These are phyloP conservation scores for Alnus glutinosa DNA, from an alignment of 306 rosid species.

Conservation along the genomic window DNA sequence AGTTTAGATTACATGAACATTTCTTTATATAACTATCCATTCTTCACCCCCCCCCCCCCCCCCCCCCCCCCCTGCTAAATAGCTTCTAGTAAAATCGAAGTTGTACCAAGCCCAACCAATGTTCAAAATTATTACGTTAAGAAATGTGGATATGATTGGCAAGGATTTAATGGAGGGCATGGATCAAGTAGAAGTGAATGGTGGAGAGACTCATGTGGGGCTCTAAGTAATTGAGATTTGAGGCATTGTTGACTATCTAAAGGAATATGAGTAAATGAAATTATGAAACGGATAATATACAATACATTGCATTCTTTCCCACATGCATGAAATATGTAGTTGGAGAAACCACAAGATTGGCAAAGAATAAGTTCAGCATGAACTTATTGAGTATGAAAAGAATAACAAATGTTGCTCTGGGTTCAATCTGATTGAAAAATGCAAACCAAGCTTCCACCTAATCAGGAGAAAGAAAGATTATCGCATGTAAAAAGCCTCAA, in stretches of 20 bases:
- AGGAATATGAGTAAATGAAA: not conserved
- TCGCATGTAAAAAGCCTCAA: not conserved
- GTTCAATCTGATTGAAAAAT: not conserved
- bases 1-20: not conserved
- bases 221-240: slow-evolving; percentile 5
- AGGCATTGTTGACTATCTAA: slow-evolving; percentile 5
- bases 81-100: too few relatives aligned
- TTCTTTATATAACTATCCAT: slow-evolving; percentile 4
- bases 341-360: not conserved
- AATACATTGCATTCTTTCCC: not conserved
- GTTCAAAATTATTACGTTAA: slow-evolving; percentile 7
- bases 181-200: slow-evolving; percentile 15
- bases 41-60: not conserved
- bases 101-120: slow-evolving; percentile 11
- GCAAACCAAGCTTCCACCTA: not conserved
- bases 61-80: too few relatives aligned
- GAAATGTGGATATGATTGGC: not conserved
- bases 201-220: slow-evolving; percentile 17
- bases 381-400: not conserved
- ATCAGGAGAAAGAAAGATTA: not conserved
- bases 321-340: not conserved
- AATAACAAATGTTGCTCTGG: not conserved
- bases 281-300: not conserved
- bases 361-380: not conserved
- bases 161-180: slow-evolving; percentile 14